Percentiles rank a stretch among this genome's conserved stretches.
Conservation (phyloP, 2,329 filamentous ascomycete genomes). For the Aschersonia sp. region DNA sequence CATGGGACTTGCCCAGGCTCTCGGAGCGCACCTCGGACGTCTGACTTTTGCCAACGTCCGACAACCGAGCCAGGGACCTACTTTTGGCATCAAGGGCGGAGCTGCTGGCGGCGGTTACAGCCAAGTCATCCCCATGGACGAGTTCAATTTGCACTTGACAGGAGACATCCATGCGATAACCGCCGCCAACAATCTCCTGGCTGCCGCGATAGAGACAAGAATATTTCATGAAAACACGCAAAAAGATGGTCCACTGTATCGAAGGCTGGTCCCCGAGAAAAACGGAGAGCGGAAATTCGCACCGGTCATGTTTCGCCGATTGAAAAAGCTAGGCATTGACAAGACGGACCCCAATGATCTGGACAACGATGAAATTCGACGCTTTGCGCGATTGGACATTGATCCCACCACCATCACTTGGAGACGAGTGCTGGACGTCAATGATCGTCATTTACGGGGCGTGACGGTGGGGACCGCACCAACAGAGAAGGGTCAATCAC, state of each 20-base stretch:
- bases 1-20: constrained; percentile 83
- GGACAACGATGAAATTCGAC: constrained; percentile 73
- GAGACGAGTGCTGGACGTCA: constrained; percentile 91
- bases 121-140: constrained; percentile 98
- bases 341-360: constrained; percentile 89
- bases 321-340: constrained; percentile 90
- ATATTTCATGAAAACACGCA: constrained; percentile 98
- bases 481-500: constrained; percentile 78
- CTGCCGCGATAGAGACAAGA: constrained; percentile 89
- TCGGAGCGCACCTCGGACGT: constrained; percentile 76
- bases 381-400: constrained; percentile 89
- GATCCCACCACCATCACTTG: constrained; percentile 96
- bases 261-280: constrained; percentile 75
- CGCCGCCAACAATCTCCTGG: constrained; percentile 91
- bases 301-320: constrained; percentile 79
- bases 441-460: constrained; percentile 83
- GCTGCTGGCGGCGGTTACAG: constrained; percentile 96
- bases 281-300: constrained; percentile 79
- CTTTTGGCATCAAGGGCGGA: constrained; percentile 97
- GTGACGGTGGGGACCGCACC: constrained; percentile 78
- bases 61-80: constrained; percentile 92
- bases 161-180: constrained; percentile 97
- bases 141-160: constrained; percentile 96
- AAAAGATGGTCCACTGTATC: constrained; percentile 77
- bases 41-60: constrained; percentile 93